Base-by-base conservation (phyloP, 805 yeast species). In the Candida coleopterorum region DNA sequence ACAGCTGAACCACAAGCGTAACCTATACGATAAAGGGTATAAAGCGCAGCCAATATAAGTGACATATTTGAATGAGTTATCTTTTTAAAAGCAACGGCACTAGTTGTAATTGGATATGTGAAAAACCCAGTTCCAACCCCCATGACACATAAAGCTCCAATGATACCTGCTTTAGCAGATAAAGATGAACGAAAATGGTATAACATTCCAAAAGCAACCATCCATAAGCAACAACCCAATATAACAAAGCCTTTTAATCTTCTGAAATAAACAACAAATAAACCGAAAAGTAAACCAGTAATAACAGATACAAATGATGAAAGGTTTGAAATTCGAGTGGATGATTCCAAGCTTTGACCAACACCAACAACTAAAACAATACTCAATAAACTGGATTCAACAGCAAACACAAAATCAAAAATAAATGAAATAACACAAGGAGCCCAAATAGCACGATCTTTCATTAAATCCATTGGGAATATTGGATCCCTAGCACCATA, bases 51-150 rank as follows among this genome's bases (percentile, higher is more conserved):
- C 29, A 79, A 70, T 23, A 75, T 69, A 32, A 75, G 70, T 9
- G 84, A 85, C 78, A 80, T 72, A 56, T 74, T 69, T 50, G 75
- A 80, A 56, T 80, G 88, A 44, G 64, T 70, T 4, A 37, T 29
- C n/a, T n/a, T n/a, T n/a, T n/a, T n/a, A 24, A 76, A 70, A 39
- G 74, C 64, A 0, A 85, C 65, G 43, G 77, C 70, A 29, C 82
- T 70, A 5, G 76, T 77, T 51, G 77, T 83, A 9, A 78, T 67
- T 4, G 82, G 70, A 48, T 78, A 79, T 11, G 83, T 77, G 64
- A 81, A 78, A 55, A 81, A 74, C 12, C 85, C 85, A 29, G 85
- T 85, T 48, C 86, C 88, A 40, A 83, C 70, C 46, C 89, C 89
- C 45, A 79, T 56, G 14, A 82, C 51, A 51, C 80, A 73, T 45